phyloP scores from a whole-genome alignment of 1,284 basidiomycete species.

The Ceratobasidium sp. region DNA sequence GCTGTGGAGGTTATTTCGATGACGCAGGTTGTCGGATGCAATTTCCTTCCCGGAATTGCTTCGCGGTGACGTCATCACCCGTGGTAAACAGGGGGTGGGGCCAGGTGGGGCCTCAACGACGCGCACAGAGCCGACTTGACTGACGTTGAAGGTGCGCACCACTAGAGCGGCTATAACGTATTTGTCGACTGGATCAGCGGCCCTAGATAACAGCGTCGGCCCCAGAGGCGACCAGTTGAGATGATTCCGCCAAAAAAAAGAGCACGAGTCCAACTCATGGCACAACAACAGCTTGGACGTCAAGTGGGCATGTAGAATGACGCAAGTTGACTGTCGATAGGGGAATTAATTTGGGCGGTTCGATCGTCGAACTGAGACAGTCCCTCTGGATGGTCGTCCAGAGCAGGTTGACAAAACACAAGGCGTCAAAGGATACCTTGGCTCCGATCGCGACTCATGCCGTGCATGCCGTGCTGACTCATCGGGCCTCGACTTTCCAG shows the following conservation, averaged over 20 bases:
- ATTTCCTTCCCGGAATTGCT: neutral
- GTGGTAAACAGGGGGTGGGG: constrained; percentile 1
- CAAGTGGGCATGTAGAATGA: no score
- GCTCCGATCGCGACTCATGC: neutral
- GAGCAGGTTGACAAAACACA: neutral
- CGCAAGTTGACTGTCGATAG: no score
- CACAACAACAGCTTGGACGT: no score
- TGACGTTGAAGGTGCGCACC: no score
- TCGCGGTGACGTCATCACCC: neutral
- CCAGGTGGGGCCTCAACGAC: neutral
- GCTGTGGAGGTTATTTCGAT: neutral
- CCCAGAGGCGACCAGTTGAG: no score
- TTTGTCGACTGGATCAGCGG: no score
- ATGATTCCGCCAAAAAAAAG: no score
- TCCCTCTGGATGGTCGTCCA: neutral
- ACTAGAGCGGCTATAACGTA: no score
- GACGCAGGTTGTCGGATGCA: constrained; percentile 26
- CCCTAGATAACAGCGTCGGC: no score
- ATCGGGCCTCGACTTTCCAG: neutral
- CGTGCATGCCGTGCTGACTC: neutral
- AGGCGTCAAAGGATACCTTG: neutral
- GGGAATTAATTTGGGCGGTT: no score
- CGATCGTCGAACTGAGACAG: no score
- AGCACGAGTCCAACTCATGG: no score
- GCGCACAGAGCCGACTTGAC: neutral